Percentiles rank a stretch among this genome's conserved stretches.
phyloP scores from a whole-genome alignment of 805 yeast species.

The Zygosaccharomyces bisporus region DNA sequence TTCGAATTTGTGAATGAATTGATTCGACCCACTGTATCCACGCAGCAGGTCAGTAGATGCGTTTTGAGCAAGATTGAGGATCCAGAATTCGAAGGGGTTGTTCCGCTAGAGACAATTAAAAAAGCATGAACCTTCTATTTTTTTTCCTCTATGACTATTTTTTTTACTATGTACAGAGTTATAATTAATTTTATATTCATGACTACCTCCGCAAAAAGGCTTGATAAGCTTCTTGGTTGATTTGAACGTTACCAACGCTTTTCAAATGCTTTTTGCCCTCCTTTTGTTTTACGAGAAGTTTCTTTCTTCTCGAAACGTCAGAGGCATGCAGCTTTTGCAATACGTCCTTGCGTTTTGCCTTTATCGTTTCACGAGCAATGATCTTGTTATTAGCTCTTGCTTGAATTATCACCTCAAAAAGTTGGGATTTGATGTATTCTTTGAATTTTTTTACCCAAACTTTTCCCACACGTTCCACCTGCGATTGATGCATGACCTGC shows the following conservation, averaged over 20 bases:
- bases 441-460: constrained; percentile 83
- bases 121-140: constrained; percentile 1
- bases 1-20: constrained; percentile 43
- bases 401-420: constrained; percentile 90
- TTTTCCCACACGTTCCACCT: constrained; percentile 66
- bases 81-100: constrained; percentile 50
- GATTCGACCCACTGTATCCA: constrained; percentile 60
- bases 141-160: no score
- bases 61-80: constrained; percentile 54
- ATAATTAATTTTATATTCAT: constrained; percentile 3
- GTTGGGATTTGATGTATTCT: constrained; percentile 72
- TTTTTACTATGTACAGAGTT: neutral
- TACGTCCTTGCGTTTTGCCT: constrained; percentile 94
- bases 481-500: constrained; percentile 80
- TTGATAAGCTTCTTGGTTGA: constrained; percentile 84
- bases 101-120: constrained; percentile 47
- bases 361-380: constrained; percentile 87
- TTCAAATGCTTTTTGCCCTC: constrained; percentile 83
- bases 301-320: constrained; percentile 85
- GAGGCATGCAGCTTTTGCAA: constrained; percentile 90
- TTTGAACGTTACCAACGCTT: constrained; percentile 68
- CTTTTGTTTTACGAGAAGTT: constrained; percentile 80
- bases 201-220: constrained; percentile 54
- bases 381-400: constrained; percentile 78
- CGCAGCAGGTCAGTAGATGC: constrained; percentile 63